Conservation (phyloP, 495 filamentous ascomycete genomes). For the Aspergillus coremiiformis region DNA sequence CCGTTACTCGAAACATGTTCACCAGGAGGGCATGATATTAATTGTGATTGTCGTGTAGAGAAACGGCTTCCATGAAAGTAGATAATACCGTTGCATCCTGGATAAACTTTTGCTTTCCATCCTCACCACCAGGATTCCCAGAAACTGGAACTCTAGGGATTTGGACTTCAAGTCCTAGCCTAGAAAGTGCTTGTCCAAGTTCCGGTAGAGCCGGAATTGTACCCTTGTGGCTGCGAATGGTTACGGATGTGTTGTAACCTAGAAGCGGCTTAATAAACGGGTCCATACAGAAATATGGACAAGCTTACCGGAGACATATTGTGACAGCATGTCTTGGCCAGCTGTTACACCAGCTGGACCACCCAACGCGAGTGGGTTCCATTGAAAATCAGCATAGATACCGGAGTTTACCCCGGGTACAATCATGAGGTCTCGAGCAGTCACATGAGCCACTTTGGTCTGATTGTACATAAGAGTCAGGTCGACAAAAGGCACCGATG, state of each 20-base stretch:
- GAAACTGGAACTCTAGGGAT: slow-evolving; percentile 58
- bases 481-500: slow-evolving; percentile 68
- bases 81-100: slow-evolving; percentile 66
- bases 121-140: slow-evolving; percentile 33
- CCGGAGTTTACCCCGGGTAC: slow-evolving; percentile 64
- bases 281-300: too few species aligned
- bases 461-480: slow-evolving; percentile 66
- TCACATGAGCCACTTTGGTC: slow-evolving; percentile 67
- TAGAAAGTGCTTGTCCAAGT: slow-evolving; percentile 65
- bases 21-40: slow-evolving; percentile 4
- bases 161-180: slow-evolving; percentile 57
- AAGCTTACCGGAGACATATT: slow-evolving; percentile 71
- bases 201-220: slow-evolving; percentile 67
- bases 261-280: neutral
- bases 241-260: slow-evolving; percentile 73
- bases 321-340: slow-evolving; percentile 67
- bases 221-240: slow-evolving; percentile 56
- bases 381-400: slow-evolving; percentile 59
- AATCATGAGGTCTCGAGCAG: slow-evolving; percentile 51
- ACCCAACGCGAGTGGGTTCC: slow-evolving; percentile 58
- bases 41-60: slow-evolving; percentile 8
- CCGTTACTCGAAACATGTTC: neutral
- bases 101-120: slow-evolving; percentile 60
- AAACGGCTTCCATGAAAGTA: slow-evolving; percentile 18
- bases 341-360: slow-evolving; percentile 51